phyloP scores from a whole-genome alignment of 179 eudicot genomes.

The Actinidia polygama region DNA sequence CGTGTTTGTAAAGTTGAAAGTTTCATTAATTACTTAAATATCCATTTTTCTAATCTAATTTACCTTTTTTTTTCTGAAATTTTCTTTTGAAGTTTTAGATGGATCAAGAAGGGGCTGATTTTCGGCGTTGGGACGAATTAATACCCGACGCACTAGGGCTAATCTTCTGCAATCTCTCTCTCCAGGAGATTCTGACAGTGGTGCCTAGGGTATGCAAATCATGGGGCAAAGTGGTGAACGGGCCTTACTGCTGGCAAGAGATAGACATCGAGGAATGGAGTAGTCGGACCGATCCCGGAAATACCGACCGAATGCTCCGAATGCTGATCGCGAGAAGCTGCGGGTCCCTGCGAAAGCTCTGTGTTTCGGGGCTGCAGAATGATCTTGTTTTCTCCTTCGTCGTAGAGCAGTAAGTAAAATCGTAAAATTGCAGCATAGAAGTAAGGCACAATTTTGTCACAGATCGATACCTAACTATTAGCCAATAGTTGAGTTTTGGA shows the following conservation, averaged over 20 bases:
- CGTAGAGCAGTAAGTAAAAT: conserved; percentile 63
- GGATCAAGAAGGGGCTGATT: conserved; percentile 44
- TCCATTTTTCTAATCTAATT: too few species aligned
- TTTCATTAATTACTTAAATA: too few species aligned
- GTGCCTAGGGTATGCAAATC: conserved; percentile 79
- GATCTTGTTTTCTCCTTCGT: conserved; percentile 63
- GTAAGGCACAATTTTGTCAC: too few species aligned
- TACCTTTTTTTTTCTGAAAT: background rate
- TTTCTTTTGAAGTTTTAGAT: conserved; percentile 24
- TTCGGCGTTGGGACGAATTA: conserved; percentile 68
- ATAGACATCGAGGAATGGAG: conserved; percentile 82
- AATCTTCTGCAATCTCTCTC: conserved; percentile 57
- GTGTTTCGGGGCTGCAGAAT: conserved; percentile 56
- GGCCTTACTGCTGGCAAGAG: conserved; percentile 85
- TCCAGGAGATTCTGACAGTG: conserved; percentile 59
- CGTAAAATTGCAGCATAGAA: background rate
- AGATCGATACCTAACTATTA: too few species aligned
- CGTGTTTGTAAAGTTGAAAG: background rate
- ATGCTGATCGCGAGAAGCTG: conserved; percentile 58
- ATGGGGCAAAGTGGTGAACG: conserved; percentile 65
- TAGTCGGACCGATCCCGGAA: conserved; percentile 36
- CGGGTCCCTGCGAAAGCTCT: conserved; percentile 64
- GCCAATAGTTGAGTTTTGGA: too few species aligned
- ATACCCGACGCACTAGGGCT: conserved; percentile 75
- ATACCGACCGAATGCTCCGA: conserved; percentile 64